A percentile compares a stretch with the other conserved stretches of the same genome.
phyloP scores from a whole-genome alignment of 306 rosid species.

The Citrullus colocynthis region DNA sequence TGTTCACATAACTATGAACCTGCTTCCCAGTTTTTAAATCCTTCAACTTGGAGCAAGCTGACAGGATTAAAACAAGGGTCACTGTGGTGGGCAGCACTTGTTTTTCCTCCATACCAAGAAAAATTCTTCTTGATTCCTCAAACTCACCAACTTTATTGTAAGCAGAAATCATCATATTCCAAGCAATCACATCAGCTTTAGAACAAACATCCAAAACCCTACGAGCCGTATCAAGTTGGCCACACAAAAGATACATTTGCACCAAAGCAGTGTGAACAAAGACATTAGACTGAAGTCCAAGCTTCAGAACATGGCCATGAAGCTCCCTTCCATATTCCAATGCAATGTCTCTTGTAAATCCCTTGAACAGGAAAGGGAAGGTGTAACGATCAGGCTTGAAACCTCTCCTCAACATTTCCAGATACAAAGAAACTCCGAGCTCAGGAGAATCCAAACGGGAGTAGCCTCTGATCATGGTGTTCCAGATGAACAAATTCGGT shows the following conservation, averaged over 20 bases:
- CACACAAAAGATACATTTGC: slow-evolving; percentile 41
- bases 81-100: slow-evolving; percentile 56
- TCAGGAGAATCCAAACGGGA: slow-evolving; percentile 32
- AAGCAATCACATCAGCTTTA: slow-evolving; percentile 52
- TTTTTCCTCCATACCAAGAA: slow-evolving; percentile 43
- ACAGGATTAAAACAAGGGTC: slow-evolving; percentile 56
- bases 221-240: slow-evolving; percentile 47
- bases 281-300: slow-evolving; percentile 47
- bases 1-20: slow-evolving; percentile 28
- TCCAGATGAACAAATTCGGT: slow-evolving; percentile 55
- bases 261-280: slow-evolving; percentile 64
- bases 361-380: slow-evolving; percentile 68
- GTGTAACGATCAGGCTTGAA: slow-evolving; percentile 55
- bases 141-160: slow-evolving; percentile 48
- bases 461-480: slow-evolving; percentile 69
- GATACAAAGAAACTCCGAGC: slow-evolving; percentile 44
- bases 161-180: slow-evolving; percentile 77
- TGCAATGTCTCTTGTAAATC: slow-evolving; percentile 26
- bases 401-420: slow-evolving; percentile 36
- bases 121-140: slow-evolving; percentile 52
- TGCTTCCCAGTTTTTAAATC: slow-evolving; percentile 53
- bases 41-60: slow-evolving; percentile 71
- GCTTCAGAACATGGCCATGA: slow-evolving; percentile 52
- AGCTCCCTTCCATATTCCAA: slow-evolving; percentile 39
- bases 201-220: slow-evolving; percentile 36